Percentiles rank a stretch among this genome's conserved stretches.
Conservation (phyloP, 768 basidiomycete species). For the Lactarius sanguifluus region DNA sequence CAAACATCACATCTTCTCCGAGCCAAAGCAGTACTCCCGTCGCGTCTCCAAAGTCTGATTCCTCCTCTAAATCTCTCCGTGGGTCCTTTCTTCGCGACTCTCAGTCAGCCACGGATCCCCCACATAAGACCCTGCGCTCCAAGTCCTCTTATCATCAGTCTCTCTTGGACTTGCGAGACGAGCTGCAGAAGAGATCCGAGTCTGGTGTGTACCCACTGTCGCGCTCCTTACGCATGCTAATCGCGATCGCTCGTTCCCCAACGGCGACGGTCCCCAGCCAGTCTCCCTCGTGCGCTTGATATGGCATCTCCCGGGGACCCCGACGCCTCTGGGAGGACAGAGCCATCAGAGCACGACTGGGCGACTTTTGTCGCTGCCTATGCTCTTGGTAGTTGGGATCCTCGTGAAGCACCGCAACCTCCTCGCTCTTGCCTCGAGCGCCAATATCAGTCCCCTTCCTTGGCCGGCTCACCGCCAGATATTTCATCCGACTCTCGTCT, state of each 20-base stretch:
- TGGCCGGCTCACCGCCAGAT: background rate
- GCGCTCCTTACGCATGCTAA: background rate
- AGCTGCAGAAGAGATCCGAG: constrained; percentile 20
- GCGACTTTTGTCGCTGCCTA: constrained; percentile 75
- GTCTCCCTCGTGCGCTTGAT: constrained; percentile 31
- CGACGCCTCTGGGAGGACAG: constrained; percentile 27
- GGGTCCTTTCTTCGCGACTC: constrained; percentile 14
- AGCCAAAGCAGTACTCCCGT: constrained; percentile 25
- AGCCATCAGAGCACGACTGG: constrained; percentile 57
- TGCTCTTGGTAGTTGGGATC: constrained; percentile 77
- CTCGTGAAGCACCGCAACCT: constrained; percentile 62
- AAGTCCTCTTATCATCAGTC: constrained; percentile 27
- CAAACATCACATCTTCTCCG: constrained; percentile 24
- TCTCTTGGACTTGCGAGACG: constrained; percentile 27
- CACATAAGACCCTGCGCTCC: constrained; percentile 19
- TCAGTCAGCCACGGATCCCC: constrained; percentile 15
- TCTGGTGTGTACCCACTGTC: constrained; percentile 18
- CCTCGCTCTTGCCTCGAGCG: constrained; percentile 42
- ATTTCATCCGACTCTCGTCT: background rate
- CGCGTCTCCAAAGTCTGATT: constrained; percentile 19
- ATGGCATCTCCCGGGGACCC: constrained; percentile 31
- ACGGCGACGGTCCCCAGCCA: constrained; percentile 7
- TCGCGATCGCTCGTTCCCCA: background rate
- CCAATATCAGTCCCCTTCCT: background rate
- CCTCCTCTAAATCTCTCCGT: constrained; percentile 3